Conservation (phyloP, 2,329 filamentous ascomycete species). For the Ophiostoma quercus region DNA sequence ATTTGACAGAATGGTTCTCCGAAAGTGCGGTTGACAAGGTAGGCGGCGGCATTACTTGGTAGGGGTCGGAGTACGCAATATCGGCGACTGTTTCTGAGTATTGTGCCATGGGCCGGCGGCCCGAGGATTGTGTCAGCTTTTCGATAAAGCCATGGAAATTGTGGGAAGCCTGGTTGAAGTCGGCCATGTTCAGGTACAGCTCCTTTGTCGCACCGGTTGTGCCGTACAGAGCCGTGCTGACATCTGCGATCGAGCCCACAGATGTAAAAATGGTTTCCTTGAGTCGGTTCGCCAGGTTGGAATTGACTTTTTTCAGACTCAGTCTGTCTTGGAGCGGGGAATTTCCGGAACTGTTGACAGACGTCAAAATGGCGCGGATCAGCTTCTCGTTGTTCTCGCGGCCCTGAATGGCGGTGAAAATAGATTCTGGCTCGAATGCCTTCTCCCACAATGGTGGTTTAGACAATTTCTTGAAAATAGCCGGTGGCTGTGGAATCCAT, state of each 20-base stretch:
- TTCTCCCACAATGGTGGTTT: background rate
- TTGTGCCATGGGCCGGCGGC: background rate
- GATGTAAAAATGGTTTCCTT: background rate
- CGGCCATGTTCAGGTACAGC: constrained; percentile 5
- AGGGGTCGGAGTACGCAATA: background rate
- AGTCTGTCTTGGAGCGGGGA: background rate
- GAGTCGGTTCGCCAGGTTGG: background rate
- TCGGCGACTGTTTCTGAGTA: background rate
- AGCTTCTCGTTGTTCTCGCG: background rate
- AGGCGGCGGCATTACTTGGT: background rate
- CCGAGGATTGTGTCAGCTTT: background rate
- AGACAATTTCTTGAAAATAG: background rate
- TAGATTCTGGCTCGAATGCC: background rate
- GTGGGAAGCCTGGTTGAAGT: constrained; percentile 9
- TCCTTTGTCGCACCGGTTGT: constrained; percentile 5
- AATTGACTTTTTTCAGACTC: background rate
- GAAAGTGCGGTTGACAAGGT: background rate
- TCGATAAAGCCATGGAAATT: constrained; percentile 7
- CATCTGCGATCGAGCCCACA: background rate
- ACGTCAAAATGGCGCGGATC: background rate
- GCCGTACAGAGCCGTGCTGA: constrained; percentile 1
- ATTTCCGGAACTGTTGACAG: background rate
- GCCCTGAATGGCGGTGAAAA: background rate
- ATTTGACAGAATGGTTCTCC: background rate
- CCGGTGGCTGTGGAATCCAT: background rate